phyloP scores from a whole-genome alignment of 345 rosid genomes.

The Gossypium stocksii region DNA sequence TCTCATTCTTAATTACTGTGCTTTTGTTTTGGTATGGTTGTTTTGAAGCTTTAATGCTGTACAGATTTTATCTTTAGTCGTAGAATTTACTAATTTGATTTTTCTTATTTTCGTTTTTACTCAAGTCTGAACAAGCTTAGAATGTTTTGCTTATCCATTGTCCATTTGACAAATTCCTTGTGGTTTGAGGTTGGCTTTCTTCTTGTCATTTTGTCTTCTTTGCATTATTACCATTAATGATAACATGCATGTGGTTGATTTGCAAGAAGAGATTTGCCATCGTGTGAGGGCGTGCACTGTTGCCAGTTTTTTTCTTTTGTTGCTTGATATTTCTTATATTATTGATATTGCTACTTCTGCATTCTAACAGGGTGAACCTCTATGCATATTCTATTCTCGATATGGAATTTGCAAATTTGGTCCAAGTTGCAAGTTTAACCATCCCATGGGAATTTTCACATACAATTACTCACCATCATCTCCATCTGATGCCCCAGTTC shows the following conservation, averaged over 20 bases:
- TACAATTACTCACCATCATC: slow-evolving; percentile 56
- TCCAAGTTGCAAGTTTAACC: slow-evolving; percentile 98
- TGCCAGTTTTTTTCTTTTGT: not conserved
- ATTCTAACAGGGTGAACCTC: slow-evolving; percentile 73
- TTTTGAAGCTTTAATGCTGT: slow-evolving; percentile 11
- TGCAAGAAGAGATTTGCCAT: not conserved
- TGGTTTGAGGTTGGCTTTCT: not conserved
- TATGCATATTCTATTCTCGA: slow-evolving; percentile 89
- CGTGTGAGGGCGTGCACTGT: not conserved
- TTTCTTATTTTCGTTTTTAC: not conserved
- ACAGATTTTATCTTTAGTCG: not conserved
- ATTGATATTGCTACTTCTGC: slow-evolving; percentile 18
- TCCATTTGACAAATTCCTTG: not conserved
- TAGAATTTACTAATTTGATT: not conserved
- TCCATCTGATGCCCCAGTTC: slow-evolving; percentile 46
- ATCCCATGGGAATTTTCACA: slow-evolving; percentile 81
- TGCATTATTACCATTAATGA: not conserved
- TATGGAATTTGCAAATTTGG: slow-evolving; percentile 99
- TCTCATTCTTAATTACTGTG: not conserved
- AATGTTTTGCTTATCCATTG: not conserved
- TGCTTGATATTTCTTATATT: not conserved
- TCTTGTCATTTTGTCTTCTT: not conserved
- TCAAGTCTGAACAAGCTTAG: not conserved
- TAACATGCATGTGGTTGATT: not conserved
- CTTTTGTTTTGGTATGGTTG: not conserved